Conservation (phyloP, 257 asterid genomes). For the Mitragyna speciosa region DNA sequence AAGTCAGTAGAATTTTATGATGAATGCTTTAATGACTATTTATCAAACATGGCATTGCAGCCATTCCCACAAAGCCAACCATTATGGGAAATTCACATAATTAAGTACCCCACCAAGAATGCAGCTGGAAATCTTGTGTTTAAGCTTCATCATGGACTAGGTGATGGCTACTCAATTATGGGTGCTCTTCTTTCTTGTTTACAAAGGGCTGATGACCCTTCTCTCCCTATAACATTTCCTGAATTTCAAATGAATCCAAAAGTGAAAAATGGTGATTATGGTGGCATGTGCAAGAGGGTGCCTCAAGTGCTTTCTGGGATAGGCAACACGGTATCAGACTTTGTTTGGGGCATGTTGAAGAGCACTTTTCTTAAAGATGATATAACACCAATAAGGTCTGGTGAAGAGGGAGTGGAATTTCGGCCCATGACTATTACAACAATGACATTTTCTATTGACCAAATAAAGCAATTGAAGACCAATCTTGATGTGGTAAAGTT, state of each 20-base stretch:
- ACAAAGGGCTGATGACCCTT: constrained; percentile 42
- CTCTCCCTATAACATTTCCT: constrained; percentile 41
- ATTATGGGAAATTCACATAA: constrained; percentile 44
- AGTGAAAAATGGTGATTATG: neutral
- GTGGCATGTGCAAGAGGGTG: constrained; percentile 9
- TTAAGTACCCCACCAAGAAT: constrained; percentile 37
- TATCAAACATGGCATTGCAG: constrained; percentile 34
- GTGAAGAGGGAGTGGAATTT: constrained; percentile 37
- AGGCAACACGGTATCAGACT: constrained; percentile 29
- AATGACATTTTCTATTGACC: constrained; percentile 27
- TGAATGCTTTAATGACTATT: constrained; percentile 34
- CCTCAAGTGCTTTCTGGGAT: constrained; percentile 21
- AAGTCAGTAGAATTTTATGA: constrained; percentile 35
- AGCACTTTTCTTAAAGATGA: constrained; percentile 42
- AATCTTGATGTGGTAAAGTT: constrained; percentile 32
- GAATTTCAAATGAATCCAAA: constrained; percentile 6
- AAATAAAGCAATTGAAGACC: constrained; percentile 35
- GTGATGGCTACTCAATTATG: constrained; percentile 48
- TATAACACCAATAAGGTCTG: constrained; percentile 32
- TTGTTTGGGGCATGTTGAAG: constrained; percentile 39
- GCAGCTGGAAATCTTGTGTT: constrained; percentile 39
- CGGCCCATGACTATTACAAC: constrained; percentile 36
- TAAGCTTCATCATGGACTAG: constrained; percentile 45
- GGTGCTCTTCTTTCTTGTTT: constrained; percentile 46
- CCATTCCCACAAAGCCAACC: constrained; percentile 38